phyloP scores from a whole-genome alignment of 768 basidiomycete genomes.

The Boletus fagicola region DNA sequence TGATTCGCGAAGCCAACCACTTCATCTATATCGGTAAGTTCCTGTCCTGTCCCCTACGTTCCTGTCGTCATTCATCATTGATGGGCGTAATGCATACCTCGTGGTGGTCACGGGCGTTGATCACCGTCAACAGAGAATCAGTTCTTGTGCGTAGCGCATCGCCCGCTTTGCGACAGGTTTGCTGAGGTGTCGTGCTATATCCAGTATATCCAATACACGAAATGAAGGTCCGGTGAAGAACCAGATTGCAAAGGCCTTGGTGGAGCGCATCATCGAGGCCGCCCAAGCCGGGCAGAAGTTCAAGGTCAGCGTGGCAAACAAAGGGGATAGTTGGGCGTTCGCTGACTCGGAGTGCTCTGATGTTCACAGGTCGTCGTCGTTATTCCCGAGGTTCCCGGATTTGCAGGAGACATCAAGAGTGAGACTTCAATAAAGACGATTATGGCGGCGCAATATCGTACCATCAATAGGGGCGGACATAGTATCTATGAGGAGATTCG shows the following conservation, averaged over 20 bases:
- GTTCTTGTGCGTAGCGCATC: conserved; percentile 64
- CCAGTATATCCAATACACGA: conserved; percentile 74
- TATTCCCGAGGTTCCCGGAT: conserved; percentile 91
- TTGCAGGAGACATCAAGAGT: conserved; percentile 77
- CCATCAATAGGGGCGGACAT: conserved; percentile 85
- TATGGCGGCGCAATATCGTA: conserved; percentile 84
- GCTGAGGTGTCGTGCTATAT: conserved; percentile 9
- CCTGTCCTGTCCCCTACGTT: not conserved
- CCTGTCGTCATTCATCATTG: conserved; percentile 2
- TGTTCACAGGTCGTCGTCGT: conserved; percentile 68
- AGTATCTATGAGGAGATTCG: conserved; percentile 85
- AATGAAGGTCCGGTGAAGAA: conserved; percentile 72
- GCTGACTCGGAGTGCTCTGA: not conserved
- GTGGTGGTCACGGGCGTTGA: conserved; percentile 7
- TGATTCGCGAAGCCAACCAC: conserved; percentile 83
- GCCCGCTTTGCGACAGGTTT: not conserved
- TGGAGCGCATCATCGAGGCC: conserved; percentile 83
- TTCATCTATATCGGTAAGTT: conserved; percentile 87
- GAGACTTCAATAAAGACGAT: conserved; percentile 69
- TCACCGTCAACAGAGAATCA: conserved; percentile 59
- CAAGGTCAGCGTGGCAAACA: conserved; percentile 45
- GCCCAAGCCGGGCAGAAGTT: conserved; percentile 69
- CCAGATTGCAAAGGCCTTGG: conserved; percentile 77
- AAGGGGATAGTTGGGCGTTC: not conserved
- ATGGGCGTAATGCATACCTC: conserved; percentile 13